phyloP scores from a whole-genome alignment of 768 basidiomycete genomes.

The Termitomyces sp. region DNA sequence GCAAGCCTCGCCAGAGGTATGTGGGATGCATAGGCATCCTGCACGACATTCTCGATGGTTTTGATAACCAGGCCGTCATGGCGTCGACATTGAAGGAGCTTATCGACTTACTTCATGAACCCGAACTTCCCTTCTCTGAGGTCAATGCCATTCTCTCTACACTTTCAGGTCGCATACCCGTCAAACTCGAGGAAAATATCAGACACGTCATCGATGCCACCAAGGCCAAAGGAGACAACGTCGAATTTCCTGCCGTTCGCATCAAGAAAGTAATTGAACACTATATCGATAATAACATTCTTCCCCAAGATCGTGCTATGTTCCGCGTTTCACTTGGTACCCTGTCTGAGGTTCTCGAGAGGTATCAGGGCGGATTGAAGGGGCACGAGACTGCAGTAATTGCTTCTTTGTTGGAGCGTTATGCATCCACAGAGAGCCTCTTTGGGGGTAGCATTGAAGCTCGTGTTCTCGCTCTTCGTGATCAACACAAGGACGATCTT shows the following conservation, averaged over 20 bases:
- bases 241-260: conserved; percentile 88
- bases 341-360: conserved; percentile 72
- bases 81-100: conserved; percentile 82
- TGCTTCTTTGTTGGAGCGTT: conserved; percentile 71
- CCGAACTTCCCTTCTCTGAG: conserved; percentile 87
- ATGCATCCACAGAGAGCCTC: conserved; percentile 83
- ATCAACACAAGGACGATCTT: conserved; percentile 88
- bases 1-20: conserved; percentile 86
- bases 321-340: conserved; percentile 69
- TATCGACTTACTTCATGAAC: conserved; percentile 72
- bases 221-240: conserved; percentile 62
- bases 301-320: conserved; percentile 74
- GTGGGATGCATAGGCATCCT: conserved; percentile 69
- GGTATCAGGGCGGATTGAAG: conserved; percentile 79
- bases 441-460: conserved; percentile 95
- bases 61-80: conserved; percentile 94
- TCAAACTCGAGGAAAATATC: conserved; percentile 84
- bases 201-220: conserved; percentile 73
- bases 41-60: conserved; percentile 92
- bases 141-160: conserved; percentile 78
- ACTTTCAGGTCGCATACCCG: conserved; percentile 89
- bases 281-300: conserved; percentile 75
- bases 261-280: conserved; percentile 85
- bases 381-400: conserved; percentile 79
- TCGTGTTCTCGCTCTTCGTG: conserved; percentile 83